Evolutionary conservation across 768 basidiomycete genomes (phyloP), one percentile per base, ranked within the genome.

Genomic region (Boletus eberwhitei): DNA sequence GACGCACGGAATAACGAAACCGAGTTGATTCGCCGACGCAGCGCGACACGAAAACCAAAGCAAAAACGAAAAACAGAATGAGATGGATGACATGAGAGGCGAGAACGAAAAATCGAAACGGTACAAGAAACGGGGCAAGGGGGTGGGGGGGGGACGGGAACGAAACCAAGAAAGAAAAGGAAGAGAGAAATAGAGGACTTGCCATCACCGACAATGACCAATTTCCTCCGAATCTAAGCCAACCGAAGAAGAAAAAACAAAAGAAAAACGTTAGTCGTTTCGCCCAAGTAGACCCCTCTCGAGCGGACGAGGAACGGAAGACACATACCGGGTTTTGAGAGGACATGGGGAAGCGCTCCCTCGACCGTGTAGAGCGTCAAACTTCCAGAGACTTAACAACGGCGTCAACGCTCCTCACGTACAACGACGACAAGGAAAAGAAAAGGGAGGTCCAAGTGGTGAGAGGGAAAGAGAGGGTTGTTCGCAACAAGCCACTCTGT

Each of bases 151-250:
- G 8, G 9, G 39, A 21, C 21, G 31, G 16, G 16, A n/a, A 29
- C 5, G 12, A 13, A 12, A 14, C 1, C 6, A 22, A 5, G 11
- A 7, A 8, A 12, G n/a, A 24, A 17, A 11, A 21, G 34, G 24
- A 40, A 8, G 6, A 21, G 21, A 12, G 35, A 31, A 45, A 31
- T 41, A 19, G 12, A 35, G 62, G 24, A 79, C 85, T 70, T 78
- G 78, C 96, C 96, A 74, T 99, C 96, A 63, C 96, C 96, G 58
- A 98, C 94, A 69, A 94, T 93, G 74, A 96, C 94, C 54, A 98
- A 79, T 76, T 98, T 98, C 66, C 94, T 82, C 64, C 93, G 86
- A 72, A 98, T 90, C 93, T 96, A 61, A 32, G 26, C 37, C 34
- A 14, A 26, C 5, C 16, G 1, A 34, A 14, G 8, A 16, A 16